Evolutionary conservation across 768 basidiomycete species (phyloP).

Genomic region (Lenzites betulinus): DNA sequence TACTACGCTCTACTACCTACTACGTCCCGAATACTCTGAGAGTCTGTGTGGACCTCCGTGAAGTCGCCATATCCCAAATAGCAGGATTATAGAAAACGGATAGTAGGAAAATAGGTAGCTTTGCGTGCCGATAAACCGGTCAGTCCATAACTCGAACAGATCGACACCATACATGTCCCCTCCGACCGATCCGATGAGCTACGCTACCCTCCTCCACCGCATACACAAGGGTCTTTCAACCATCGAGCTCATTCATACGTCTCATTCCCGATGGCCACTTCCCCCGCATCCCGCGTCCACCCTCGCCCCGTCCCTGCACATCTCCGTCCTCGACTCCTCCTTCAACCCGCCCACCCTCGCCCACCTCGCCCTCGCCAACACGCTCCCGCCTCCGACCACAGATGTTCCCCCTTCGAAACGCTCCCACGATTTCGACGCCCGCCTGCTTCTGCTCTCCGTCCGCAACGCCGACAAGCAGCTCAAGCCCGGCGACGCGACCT

Average conservation of each 20-base stretch:
- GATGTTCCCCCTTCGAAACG: constrained; percentile 8
- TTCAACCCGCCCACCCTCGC: constrained; percentile 92
- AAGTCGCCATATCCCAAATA: too few species aligned
- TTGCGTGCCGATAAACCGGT: too few species aligned
- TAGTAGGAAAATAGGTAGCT: too few species aligned
- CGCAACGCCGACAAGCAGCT: constrained; percentile 85
- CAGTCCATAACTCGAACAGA: constrained; percentile 1
- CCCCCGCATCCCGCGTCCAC: constrained; percentile 29
- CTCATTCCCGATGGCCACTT: constrained; percentile 69
- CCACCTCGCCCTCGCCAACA: constrained; percentile 74
- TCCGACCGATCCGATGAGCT: constrained; percentile 8
- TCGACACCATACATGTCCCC: not conserved
- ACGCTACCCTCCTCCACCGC: constrained; percentile 26
- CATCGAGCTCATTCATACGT: constrained; percentile 61
- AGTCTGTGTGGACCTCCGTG: too few species aligned
- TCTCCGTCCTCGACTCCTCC: constrained; percentile 86
- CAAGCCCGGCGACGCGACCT: constrained; percentile 69
- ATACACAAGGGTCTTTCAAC: constrained; percentile 49
- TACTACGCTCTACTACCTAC: not conserved
- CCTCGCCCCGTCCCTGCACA: constrained; percentile 39
- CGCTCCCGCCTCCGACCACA: constrained; percentile 30
- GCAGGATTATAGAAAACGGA: too few species aligned
- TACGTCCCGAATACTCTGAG: too few species aligned
- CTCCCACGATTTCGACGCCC: constrained; percentile 62
- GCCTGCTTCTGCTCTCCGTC: constrained; percentile 78